A percentile compares a stretch with the other conserved stretches of the same genome.
phyloP scores from a whole-genome alignment of 352 stramenopile genomes.

The Globisporangium camurandrum region DNA sequence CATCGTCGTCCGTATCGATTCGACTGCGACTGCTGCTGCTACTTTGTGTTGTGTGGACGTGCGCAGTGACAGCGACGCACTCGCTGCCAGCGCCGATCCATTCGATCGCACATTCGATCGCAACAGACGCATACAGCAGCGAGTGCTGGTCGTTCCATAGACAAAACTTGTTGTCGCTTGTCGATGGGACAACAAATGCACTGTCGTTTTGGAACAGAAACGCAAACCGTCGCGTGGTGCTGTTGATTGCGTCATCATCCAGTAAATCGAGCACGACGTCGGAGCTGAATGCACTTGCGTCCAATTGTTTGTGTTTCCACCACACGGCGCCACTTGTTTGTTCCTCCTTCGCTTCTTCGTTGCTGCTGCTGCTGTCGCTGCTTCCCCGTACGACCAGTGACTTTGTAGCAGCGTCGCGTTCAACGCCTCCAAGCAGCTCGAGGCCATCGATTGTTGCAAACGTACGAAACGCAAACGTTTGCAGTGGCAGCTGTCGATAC shows the following conservation, averaged over 20 bases:
- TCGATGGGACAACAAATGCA: constrained; percentile 13
- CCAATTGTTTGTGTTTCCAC: constrained; percentile 41
- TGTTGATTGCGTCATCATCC: constrained; percentile 1
- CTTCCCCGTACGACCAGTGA: constrained; percentile 16
- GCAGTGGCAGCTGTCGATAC: constrained; percentile 31
- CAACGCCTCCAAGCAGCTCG: constrained; percentile 14
- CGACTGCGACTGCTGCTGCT: no score
- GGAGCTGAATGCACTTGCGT: constrained; percentile 27
- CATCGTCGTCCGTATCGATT: no score
- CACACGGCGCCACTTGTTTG: constrained; percentile 27
- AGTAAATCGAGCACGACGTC: constrained; percentile 30
- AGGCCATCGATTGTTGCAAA: constrained; percentile 34
- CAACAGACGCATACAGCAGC: constrained; percentile 5
- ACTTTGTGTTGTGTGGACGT: no score
- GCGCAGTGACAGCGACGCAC: constrained; percentile 19
- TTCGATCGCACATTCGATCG: constrained; percentile 12
- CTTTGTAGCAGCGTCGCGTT: constrained; percentile 20
- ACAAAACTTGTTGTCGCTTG: constrained; percentile 26
- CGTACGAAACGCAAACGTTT: constrained; percentile 40
- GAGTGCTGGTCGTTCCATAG: no score
- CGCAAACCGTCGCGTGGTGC: constrained; percentile 8
- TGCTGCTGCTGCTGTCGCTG: not conserved
- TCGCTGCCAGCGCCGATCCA: constrained; percentile 9
- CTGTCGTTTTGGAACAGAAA: constrained; percentile 35
- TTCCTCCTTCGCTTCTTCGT: constrained; percentile 1